phyloP scores from a whole-genome alignment of 2,329 filamentous ascomycete genomes.

The Monosporascus sp. region DNA sequence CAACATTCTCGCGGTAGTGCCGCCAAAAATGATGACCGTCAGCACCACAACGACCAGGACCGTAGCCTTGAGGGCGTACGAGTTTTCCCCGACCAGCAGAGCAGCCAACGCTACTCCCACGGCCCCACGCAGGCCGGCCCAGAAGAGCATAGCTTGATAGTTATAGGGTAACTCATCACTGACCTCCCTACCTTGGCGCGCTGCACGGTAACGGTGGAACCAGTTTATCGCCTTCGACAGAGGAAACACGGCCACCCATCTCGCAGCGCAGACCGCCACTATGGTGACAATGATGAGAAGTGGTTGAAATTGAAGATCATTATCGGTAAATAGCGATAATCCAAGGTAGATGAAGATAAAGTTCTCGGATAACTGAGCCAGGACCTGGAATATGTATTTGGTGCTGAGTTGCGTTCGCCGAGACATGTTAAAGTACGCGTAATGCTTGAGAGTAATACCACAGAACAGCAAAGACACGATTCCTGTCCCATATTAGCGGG shows the following conservation, averaged over 20 bases:
- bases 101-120: constrained; percentile 94
- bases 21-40: constrained; percentile 97
- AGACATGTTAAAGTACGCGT: constrained; percentile 99
- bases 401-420: constrained; percentile 94
- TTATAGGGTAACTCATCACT: constrained; percentile 88
- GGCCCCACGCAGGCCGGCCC: constrained; percentile 91
- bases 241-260: constrained; percentile 93
- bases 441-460: constrained; percentile 96
- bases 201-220: constrained; percentile 82
- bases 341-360: constrained; percentile 99
- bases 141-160: constrained; percentile 99
- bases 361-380: constrained; percentile 93
- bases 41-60: constrained; percentile 97
- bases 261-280: constrained; percentile 82
- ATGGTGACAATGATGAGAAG: constrained; percentile 92
- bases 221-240: constrained; percentile 86
- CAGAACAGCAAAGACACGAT: constrained; percentile 97
- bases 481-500: constrained; percentile 43
- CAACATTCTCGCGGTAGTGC: constrained; percentile 94
- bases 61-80: constrained; percentile 79
- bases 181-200: constrained; percentile 67
- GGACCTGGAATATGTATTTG: constrained; percentile 93
- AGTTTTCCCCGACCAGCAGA: constrained; percentile 76
- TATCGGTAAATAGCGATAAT: constrained; percentile 89
- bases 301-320: constrained; percentile 82